Evolutionary conservation across 2,329 filamentous ascomycete species (phyloP).

Genomic region (Ceratocystis harringtonii): DNA sequence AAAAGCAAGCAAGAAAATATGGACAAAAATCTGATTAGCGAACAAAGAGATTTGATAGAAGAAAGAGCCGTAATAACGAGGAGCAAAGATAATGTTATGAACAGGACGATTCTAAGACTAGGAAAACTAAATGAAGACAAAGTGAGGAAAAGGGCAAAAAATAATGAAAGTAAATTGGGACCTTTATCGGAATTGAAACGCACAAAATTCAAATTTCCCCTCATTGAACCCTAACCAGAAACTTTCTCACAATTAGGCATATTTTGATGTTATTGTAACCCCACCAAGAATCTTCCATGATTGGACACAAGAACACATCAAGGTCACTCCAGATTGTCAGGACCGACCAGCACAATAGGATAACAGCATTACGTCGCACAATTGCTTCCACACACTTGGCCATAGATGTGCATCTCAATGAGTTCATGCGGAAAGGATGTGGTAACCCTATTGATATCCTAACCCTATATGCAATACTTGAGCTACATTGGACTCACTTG

Average conservation of each 20-base stretch:
- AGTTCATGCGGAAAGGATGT: not conserved
- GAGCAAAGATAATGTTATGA: not conserved
- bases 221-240: conserved; percentile 1
- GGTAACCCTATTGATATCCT: not conserved
- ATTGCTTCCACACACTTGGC: not conserved
- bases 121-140: not conserved
- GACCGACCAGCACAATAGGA: not conserved
- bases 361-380: not conserved
- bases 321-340: not conserved
- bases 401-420: not conserved
- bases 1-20: not conserved
- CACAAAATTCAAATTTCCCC: not conserved
- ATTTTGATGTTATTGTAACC: not conserved
- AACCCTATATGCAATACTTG: not conserved
- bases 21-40: not conserved
- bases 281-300: not conserved
- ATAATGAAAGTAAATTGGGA: not conserved
- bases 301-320: not conserved
- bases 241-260: not conserved
- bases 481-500: not conserved
- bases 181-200: not conserved
- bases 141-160: not conserved
- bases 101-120: not conserved
- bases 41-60: not conserved
- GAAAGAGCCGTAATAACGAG: not conserved